A percentile compares a stretch with the other conserved stretches of the same genome.
These are phyloP conservation scores for Phylloporus scabripes DNA, from an alignment of 768 basidiomycete species.

Conservation along the genomic window DNA sequence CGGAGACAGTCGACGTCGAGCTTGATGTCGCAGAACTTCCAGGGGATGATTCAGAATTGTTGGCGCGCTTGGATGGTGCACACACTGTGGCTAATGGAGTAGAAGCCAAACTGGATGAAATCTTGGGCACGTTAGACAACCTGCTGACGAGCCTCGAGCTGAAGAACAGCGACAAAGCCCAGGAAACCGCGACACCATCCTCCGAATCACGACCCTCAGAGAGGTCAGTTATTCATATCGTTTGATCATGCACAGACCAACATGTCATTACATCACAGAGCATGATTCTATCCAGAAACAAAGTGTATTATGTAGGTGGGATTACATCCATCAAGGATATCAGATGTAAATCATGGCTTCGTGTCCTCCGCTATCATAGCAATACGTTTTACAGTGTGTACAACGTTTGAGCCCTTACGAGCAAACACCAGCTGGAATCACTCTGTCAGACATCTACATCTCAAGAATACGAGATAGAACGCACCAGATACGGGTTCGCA, in stretches of 20 bases:
- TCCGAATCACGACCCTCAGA: neutral
- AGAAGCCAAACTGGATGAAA: constrained; percentile 55
- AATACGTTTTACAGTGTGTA: constrained; percentile 70
- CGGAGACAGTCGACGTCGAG: constrained; percentile 22
- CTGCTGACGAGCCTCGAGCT: constrained; percentile 44
- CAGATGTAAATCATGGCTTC: constrained; percentile 25
- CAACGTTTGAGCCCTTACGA: constrained; percentile 69
- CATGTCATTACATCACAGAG: constrained; percentile 3
- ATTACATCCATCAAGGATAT: constrained; percentile 24
- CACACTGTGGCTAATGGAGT: constrained; percentile 56
- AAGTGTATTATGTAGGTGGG: constrained; percentile 6
- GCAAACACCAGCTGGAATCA: constrained; percentile 70
- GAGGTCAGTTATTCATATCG: constrained; percentile 12
- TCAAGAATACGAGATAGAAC: constrained; percentile 24
- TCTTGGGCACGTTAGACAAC: constrained; percentile 54
- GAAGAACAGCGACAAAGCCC: neutral
- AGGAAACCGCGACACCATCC: neutral
- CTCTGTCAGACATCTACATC: neutral
- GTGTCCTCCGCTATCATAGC: constrained; percentile 18
- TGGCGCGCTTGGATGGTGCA: constrained; percentile 51
- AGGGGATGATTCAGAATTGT: constrained; percentile 42
- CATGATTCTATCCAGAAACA: constrained; percentile 12
- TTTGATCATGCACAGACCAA: neutral
- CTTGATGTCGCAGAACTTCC: constrained; percentile 32
- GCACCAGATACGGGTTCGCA: constrained; percentile 84